Percentiles rank a stretch among this genome's conserved stretches.
These are phyloP conservation scores for Penicillium oxalicum DNA, from an alignment of 2,329 filamentous ascomycete species.

Conservation along the genomic window DNA sequence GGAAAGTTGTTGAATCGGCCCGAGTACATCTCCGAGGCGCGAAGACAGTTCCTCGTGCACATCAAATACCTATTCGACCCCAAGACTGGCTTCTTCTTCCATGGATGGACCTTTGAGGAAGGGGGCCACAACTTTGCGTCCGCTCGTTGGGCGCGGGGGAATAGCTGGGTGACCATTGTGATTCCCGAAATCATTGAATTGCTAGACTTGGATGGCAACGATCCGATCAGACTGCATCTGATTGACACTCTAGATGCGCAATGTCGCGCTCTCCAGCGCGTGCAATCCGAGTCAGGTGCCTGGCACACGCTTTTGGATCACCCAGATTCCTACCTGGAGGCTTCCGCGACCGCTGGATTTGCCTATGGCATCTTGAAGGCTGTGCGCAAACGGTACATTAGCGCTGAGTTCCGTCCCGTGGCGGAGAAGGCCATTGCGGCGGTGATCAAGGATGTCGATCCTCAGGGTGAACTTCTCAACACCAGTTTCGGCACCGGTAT, in stretches of 20 bases:
- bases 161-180: slow-evolving; percentile 70
- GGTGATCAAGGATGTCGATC: slow-evolving; percentile 60
- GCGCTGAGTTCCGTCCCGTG: slow-evolving; percentile 53
- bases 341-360: slow-evolving; percentile 73
- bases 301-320: slow-evolving; percentile 72
- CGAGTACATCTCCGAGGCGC: slow-evolving; percentile 70
- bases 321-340: slow-evolving; percentile 66
- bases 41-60: slow-evolving; percentile 69
- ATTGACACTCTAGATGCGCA: slow-evolving; percentile 59
- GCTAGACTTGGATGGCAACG: slow-evolving; percentile 53
- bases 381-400: slow-evolving; percentile 63
- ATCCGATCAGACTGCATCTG: slow-evolving; percentile 53
- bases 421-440: slow-evolving; percentile 62
- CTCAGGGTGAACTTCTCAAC: slow-evolving; percentile 63
- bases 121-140: slow-evolving; percentile 55
- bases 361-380: slow-evolving; percentile 74
- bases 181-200: slow-evolving; percentile 76
- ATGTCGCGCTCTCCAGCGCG: slow-evolving; percentile 55
- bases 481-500: slow-evolving; percentile 75
- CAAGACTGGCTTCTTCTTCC: slow-evolving; percentile 67
- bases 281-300: slow-evolving; percentile 59
- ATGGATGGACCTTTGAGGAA: slow-evolving; percentile 72
- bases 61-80: slow-evolving; percentile 73
- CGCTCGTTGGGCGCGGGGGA: slow-evolving; percentile 53
- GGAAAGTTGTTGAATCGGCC: slow-evolving; percentile 63